phyloP scores from a whole-genome alignment of 306 rosid genomes.

The Senna tora region DNA sequence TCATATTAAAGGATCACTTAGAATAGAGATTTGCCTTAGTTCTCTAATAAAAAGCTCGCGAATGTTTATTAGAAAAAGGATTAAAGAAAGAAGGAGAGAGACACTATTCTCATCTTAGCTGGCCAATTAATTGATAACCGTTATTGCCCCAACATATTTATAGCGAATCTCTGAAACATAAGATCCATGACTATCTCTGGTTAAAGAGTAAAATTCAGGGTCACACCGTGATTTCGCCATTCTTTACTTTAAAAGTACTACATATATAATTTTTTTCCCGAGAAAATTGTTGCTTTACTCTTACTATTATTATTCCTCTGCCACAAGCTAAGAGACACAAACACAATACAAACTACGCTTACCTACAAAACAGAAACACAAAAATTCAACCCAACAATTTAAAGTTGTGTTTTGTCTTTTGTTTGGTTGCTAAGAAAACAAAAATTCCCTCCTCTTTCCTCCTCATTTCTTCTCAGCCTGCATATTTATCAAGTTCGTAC shows the following conservation, averaged over 20 bases:
- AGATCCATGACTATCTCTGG: constrained; percentile 16
- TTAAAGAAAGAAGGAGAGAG: neutral
- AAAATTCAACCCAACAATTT: constrained; percentile 45
- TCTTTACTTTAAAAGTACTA: neutral
- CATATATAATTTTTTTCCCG: constrained; percentile 30
- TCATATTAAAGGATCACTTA: neutral
- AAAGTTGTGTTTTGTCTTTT: constrained; percentile 65
- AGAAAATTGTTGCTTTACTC: constrained; percentile 29
- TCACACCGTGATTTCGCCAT: neutral
- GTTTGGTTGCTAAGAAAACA: constrained; percentile 46
- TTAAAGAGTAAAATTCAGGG: constrained; percentile 11
- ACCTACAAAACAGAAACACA: constrained; percentile 40
- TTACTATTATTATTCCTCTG: constrained; percentile 34
- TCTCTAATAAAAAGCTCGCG: neutral
- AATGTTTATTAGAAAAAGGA: neutral
- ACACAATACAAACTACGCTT: constrained; percentile 25
- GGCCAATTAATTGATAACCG: constrained; percentile 28
- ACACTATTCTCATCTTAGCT: constrained; percentile 8
- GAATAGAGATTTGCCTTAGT: neutral
- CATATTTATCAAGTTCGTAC: constrained; percentile 23
- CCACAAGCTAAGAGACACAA: constrained; percentile 44
- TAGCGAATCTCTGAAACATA: constrained; percentile 25
- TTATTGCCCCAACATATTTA: constrained; percentile 27
- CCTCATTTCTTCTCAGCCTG: constrained; percentile 21
- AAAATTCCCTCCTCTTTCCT: constrained; percentile 29